Percentiles rank a stretch among this genome's conserved stretches.
Evolutionary conservation across 345 rosid species (phyloP).

Genomic region (Lagerstroemia speciosa): DNA sequence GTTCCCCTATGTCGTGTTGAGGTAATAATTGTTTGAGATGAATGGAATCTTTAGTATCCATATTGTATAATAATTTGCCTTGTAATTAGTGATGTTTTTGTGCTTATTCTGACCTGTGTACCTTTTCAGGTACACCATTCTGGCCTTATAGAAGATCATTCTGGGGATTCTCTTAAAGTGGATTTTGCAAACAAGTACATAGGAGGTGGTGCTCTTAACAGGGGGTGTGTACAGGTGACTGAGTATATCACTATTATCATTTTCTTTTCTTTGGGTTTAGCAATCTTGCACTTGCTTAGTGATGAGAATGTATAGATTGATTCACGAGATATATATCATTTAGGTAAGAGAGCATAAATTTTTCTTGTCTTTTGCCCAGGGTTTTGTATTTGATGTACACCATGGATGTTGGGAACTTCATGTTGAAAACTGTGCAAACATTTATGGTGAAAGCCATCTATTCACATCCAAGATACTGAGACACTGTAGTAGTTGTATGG

Average conservation of each 20-base stretch:
- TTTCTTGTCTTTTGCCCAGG: not conserved
- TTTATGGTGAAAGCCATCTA: not conserved
- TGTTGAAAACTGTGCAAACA: not conserved
- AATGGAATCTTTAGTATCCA: not conserved
- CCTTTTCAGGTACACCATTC: conserved; percentile 37
- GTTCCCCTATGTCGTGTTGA: conserved; percentile 55
- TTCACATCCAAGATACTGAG: not conserved
- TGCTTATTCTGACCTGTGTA: not conserved
- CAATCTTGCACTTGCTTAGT: not conserved
- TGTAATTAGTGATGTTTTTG: not conserved
- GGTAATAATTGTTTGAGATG: conserved; percentile 30
- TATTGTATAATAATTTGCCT: not conserved
- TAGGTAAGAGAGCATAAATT: not conserved
- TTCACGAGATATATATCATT: not conserved
- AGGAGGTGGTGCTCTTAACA: conserved; percentile 80
- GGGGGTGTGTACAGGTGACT: conserved; percentile 90
- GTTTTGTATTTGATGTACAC: not conserved
- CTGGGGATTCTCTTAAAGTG: conserved; percentile 53
- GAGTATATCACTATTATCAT: not conserved
- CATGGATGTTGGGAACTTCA: not conserved
- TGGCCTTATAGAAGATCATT: conserved; percentile 77
- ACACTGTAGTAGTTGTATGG: not conserved
- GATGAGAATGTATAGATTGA: not conserved
- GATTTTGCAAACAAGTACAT: conserved; percentile 88
- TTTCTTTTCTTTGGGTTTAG: not conserved